Evolutionary conservation across 2,329 filamentous ascomycete genomes (phyloP).

Genomic region (Phaeosphaeriaceae sp.): DNA sequence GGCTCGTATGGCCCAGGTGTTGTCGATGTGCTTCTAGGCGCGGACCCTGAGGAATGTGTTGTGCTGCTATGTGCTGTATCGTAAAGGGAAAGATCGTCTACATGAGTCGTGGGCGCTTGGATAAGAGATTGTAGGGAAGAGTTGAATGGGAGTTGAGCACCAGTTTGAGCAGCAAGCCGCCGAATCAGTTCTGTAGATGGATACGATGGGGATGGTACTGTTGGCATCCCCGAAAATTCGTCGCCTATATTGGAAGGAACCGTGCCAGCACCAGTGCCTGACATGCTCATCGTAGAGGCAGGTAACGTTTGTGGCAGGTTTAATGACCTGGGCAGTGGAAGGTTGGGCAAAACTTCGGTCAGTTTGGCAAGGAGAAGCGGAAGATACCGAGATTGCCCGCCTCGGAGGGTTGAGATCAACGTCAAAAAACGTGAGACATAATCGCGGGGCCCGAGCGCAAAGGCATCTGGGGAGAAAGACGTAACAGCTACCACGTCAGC

Average conservation of each 20-base stretch:
- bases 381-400: constrained; percentile 76
- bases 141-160: constrained; percentile 43
- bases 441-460: constrained; percentile 67
- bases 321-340: constrained; percentile 45
- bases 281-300: constrained; percentile 35
- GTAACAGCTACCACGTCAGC: constrained; percentile 73
- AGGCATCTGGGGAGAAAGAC: constrained; percentile 62
- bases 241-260: constrained; percentile 40
- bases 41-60: constrained; percentile 41
- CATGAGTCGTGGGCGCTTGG: constrained; percentile 37
- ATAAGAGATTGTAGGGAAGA: constrained; percentile 41
- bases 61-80: constrained; percentile 39
- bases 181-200: constrained; percentile 44
- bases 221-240: constrained; percentile 34
- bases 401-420: constrained; percentile 73
- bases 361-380: constrained; percentile 79
- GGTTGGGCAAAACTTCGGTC: constrained; percentile 69
- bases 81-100: constrained; percentile 45
- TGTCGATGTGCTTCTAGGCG: constrained; percentile 39
- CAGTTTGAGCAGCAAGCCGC: constrained; percentile 44
- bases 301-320: constrained; percentile 38
- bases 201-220: constrained; percentile 38
- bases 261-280: constrained; percentile 29
- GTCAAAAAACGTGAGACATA: constrained; percentile 72
- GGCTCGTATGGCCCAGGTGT: constrained; percentile 44